Evolutionary conservation across 1,284 basidiomycete species (phyloP).

Genomic region (Tranzscheliella williamsii): DNA sequence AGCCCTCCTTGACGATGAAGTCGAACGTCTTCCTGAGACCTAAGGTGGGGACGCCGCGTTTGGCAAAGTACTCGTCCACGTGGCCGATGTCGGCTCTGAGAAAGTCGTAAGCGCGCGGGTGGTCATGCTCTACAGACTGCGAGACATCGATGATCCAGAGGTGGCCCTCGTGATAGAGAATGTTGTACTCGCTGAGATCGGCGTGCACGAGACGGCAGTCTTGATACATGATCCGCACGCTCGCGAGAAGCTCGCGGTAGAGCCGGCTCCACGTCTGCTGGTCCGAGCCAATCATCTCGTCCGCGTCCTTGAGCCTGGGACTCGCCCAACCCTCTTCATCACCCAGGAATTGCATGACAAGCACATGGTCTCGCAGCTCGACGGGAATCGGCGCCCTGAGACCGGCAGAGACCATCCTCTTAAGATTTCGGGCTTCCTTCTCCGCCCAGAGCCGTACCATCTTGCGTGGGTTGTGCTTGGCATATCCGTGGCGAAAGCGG

Average conservation of each 20-base stretch:
- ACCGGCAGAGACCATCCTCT: conserved; percentile 78
- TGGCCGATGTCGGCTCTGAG: conserved; percentile 89
- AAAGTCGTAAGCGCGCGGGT: conserved; percentile 84
- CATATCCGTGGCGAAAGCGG: conserved; percentile 90
- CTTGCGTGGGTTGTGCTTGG: conserved; percentile 89
- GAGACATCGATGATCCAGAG: conserved; percentile 97
- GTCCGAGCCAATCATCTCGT: conserved; percentile 42
- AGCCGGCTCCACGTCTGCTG: conserved; percentile 61
- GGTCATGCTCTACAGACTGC: conserved; percentile 97
- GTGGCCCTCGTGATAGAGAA: conserved; percentile 74
- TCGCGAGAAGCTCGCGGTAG: conserved; percentile 80
- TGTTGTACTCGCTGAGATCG: conserved; percentile 97
- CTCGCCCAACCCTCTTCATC: conserved; percentile 53
- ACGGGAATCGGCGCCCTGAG: conserved; percentile 84
- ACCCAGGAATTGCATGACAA: conserved; percentile 94
- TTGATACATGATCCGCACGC: conserved; percentile 82
- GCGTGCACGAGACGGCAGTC: conserved; percentile 93
- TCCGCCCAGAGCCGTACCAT: conserved; percentile 99
- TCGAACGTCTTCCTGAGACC: conserved; percentile 85
- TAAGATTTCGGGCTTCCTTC: conserved; percentile 96
- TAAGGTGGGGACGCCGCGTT: conserved; percentile 72
- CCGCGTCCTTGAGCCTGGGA: conserved; percentile 54
- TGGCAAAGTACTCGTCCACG: conserved; percentile 85
- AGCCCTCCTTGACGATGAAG: conserved; percentile 38
- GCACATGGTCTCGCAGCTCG: conserved; percentile 93